Evolutionary conservation across 805 yeast species (phyloP).

Genomic region (Teunomyces gatunensis): DNA sequence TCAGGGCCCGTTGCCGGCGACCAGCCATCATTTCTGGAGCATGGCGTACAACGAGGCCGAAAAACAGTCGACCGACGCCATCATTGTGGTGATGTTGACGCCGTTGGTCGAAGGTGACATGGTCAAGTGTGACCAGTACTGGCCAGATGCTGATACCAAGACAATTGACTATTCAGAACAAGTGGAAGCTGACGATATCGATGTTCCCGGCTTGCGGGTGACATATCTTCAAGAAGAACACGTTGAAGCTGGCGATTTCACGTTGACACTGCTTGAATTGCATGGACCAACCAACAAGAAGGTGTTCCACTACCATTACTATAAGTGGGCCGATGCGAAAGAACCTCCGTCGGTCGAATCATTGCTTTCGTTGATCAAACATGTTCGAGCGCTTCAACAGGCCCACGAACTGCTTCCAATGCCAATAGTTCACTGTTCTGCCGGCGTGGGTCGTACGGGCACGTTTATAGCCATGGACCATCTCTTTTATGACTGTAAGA

Average conservation of each 20-base stretch:
- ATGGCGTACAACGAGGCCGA: conserved; percentile 39
- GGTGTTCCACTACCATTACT: conserved; percentile 41
- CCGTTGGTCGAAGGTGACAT: conserved; percentile 49
- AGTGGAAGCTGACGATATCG: conserved; percentile 20
- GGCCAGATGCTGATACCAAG: conserved; percentile 26
- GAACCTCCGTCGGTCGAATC: conserved; percentile 36
- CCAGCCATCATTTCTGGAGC: conserved; percentile 51
- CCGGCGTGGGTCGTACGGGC: conserved; percentile 91
- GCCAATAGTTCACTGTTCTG: conserved; percentile 72
- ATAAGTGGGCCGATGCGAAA: conserved; percentile 45
- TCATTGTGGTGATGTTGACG: conserved; percentile 42
- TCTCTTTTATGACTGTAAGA: conserved; percentile 18
- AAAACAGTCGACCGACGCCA: conserved; percentile 19
- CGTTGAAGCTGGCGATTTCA: conserved; percentile 18
- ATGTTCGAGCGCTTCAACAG: conserved; percentile 13
- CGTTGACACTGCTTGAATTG: conserved; percentile 26
- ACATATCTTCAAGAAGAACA: conserved; percentile 17
- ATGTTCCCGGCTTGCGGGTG: conserved; percentile 14
- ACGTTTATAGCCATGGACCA: conserved; percentile 39
- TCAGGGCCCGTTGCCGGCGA: conserved; percentile 57
- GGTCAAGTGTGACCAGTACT: conserved; percentile 42
- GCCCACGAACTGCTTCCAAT: conserved; percentile 8
- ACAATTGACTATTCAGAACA: conserved; percentile 17
- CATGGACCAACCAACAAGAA: conserved; percentile 17
- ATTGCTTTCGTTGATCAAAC: conserved; percentile 20